Evolutionary conservation across 2,329 filamentous ascomycete genomes (phyloP), one percentile per base, ranked within the genome.

Genomic region (Penicillium sp.): DNA sequence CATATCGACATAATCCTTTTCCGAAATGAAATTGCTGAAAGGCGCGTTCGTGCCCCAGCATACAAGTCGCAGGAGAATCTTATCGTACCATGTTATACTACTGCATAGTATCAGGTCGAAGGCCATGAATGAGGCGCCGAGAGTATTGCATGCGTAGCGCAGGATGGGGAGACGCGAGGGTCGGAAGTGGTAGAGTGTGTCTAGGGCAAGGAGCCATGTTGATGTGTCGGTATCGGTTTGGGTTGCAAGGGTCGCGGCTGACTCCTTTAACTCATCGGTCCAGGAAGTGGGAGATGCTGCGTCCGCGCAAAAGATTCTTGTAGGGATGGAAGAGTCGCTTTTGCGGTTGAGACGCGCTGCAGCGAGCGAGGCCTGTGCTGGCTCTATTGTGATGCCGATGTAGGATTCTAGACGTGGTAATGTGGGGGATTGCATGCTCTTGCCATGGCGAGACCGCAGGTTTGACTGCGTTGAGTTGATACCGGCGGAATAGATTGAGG

Each of bases 131-230:
- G 76, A 74, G 1, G 79, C 78, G 3, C 69, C 56, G 0, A 82
- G 67, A 0, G 63, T 63, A 3, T 54, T 59, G 4, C 67, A 63
- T 1, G 76, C 71, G 36, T 76, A 68, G 7, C 64, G 48, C 12
- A 82, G 70, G 2, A 81, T 58, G 0, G 74, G 72, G 46, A 64
- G 68, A 12, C 80, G 67, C 0, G 78, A 80, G 0, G 79, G 80
- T 0, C 67, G 68, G 57, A 82, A 82, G 59, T 82, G 79, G 46
- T 83, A 82, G 4, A 81, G 60, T 2, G 78, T 78, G 58, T 82
- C 80, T 0, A 82, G 69, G 0, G 75, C 80, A 1, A 82, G 68
- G 0, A 82, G 65, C 78, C 78, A 81, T 57, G 41, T 78, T 46
- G 54, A 41, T 27, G 27, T 27, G 14, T 40, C 13, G 22, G 22